Evolutionary conservation across 179 eudicot genomes (phyloP).

Genomic region (Heliamphora pulchella): DNA sequence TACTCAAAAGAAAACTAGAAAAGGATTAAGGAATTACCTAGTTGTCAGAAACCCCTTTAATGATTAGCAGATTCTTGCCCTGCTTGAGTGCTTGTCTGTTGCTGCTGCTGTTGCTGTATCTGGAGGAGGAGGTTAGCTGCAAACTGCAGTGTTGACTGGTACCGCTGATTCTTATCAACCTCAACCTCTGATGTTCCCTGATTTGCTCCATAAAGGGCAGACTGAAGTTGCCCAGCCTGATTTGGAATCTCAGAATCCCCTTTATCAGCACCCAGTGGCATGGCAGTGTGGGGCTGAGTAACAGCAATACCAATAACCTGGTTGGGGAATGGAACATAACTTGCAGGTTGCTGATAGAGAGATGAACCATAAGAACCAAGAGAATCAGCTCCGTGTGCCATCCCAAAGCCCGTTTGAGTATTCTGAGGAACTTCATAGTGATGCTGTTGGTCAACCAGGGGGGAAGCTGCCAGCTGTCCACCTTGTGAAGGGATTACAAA

Average conservation of each 20-base stretch:
- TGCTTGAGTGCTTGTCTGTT: slow-evolving; percentile 29
- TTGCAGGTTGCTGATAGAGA: slow-evolving; percentile 35
- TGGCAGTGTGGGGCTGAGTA: slow-evolving; percentile 29
- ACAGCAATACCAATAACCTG: slow-evolving; percentile 34
- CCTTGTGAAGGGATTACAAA: slow-evolving; percentile 31
- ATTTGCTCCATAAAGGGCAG: slow-evolving; percentile 34
- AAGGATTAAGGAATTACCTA: slow-evolving; percentile 23
- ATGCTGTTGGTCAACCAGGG: slow-evolving; percentile 40
- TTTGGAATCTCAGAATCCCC: slow-evolving; percentile 24
- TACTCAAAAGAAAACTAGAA: background rate
- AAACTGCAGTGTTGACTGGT: slow-evolving; percentile 79
- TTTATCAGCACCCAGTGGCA: slow-evolving; percentile 31
- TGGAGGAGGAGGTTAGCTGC: slow-evolving; percentile 83
- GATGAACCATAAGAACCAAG: slow-evolving; percentile 37
- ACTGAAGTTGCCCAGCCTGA: slow-evolving; percentile 43
- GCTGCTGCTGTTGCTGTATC: slow-evolving; percentile 68
- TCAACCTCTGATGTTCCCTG: slow-evolving; percentile 51
- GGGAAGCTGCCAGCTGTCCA: slow-evolving; percentile 34
- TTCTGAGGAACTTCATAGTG: slow-evolving; percentile 36
- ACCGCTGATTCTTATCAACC: slow-evolving; percentile 81
- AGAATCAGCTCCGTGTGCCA: slow-evolving; percentile 37
- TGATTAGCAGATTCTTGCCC: slow-evolving; percentile 36
- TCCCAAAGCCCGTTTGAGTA: slow-evolving; percentile 32
- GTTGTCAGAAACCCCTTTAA: slow-evolving; percentile 15
- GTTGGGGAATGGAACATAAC: slow-evolving; percentile 33